Percentiles rank a stretch among this genome's conserved stretches.
These are phyloP conservation scores for Alternaria brassicicola DNA, from an alignment of 2,329 filamentous ascomycete genomes.

Conservation along the genomic window DNA sequence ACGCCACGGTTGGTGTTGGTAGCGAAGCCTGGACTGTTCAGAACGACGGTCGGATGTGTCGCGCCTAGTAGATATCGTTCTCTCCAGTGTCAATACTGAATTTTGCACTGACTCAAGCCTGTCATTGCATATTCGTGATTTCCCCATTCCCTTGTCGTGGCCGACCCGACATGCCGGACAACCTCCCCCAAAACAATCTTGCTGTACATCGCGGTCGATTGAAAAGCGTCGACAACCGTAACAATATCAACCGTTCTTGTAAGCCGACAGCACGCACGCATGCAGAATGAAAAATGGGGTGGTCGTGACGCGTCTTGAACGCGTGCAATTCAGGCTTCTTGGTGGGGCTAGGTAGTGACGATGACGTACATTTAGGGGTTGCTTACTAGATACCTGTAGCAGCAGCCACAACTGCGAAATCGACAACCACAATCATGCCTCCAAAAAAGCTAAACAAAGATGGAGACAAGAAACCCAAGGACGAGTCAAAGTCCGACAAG, in stretches of 20 bases:
- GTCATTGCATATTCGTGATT: not conserved
- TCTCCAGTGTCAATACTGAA: not conserved
- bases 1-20: conserved; percentile 34
- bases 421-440: conserved; percentile 8
- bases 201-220: not conserved
- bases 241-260: not conserved
- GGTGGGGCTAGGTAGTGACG: conserved; percentile 11
- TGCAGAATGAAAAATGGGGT: not conserved
- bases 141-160: not conserved
- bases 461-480: not conserved
- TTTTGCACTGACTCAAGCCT: not conserved
- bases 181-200: not conserved
- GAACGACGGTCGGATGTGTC: conserved; percentile 23
- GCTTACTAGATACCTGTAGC: not conserved
- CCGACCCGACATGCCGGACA: not conserved
- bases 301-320: not conserved
- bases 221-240: not conserved
- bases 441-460: conserved; percentile 9
- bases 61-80: not conserved
- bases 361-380: conserved; percentile 10
- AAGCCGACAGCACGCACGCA: not conserved
- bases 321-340: conserved; percentile 1
- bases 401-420: not conserved
- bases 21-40: conserved; percentile 32
- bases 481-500: conserved; percentile 3